Conservation (phyloP, 306 rosid genomes). For the Prunus padus region DNA sequence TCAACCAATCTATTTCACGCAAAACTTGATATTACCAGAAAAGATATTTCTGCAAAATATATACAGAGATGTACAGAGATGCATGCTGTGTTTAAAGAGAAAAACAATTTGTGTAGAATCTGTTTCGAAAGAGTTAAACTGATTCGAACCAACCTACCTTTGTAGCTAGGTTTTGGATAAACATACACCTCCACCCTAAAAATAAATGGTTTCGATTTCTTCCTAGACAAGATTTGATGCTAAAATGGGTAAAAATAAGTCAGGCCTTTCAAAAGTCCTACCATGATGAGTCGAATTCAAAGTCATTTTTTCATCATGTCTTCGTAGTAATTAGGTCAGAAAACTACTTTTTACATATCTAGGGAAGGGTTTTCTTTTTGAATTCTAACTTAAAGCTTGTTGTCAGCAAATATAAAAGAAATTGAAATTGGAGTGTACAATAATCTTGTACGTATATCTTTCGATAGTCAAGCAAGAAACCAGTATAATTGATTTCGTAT, state of each 20-base stretch:
- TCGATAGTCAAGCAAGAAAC: too few species aligned
- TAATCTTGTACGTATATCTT: too few species aligned
- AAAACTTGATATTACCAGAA: too few species aligned
- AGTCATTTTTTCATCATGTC: not conserved
- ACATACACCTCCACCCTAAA: not conserved
- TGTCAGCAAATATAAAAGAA: too few species aligned
- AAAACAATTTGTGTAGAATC: not conserved
- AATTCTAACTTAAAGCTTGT: not conserved
- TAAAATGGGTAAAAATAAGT: conserved; percentile 3
- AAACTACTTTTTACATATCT: not conserved
- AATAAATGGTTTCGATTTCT: not conserved
- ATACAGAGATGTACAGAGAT: too few species aligned
- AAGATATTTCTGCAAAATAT: not conserved
- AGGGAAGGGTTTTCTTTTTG: not conserved
- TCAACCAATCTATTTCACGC: not conserved
- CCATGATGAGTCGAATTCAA: not conserved
- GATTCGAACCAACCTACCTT: not conserved
- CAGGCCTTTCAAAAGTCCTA: not conserved
- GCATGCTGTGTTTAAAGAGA: not conserved
- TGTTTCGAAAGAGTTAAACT: not conserved
- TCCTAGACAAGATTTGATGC: not conserved
- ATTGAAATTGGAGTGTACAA: too few species aligned
- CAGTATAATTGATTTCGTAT: too few species aligned
- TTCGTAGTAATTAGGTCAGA: not conserved
- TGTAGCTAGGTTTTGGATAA: too few species aligned